Base-by-base conservation (phyloP, 1,284 basidiomycete species). In the Austroboletus novae-zelandiae region DNA sequence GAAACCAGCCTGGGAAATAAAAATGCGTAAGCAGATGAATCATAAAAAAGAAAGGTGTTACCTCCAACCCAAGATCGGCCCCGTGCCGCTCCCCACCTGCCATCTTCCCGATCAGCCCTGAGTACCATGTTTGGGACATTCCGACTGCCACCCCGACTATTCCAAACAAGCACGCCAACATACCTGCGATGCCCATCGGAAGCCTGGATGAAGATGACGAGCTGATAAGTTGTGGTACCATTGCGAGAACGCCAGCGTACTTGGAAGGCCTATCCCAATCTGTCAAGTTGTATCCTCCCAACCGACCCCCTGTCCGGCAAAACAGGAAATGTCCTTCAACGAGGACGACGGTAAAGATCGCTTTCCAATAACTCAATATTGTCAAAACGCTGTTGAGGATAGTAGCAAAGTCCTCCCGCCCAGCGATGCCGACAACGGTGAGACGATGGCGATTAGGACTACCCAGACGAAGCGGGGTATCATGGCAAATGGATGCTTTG, bases 401-500 rank as follows among this genome's bases (percentile, higher is more conserved):
- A 36, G 70, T 71, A 39, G 76, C 76, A 62, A 86, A 84, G 60
- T 81, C 78, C 51, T 79, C 75, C 40, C 81, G 76, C 3, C 84
- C 84, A 3, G 76, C 80, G 42, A 86, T 77, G 15, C 81, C 80
- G 0, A 82, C 77, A 34, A 83, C 71, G 27, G 84, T 80, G 65
- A 80, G 43, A 74, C 68, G 14, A 75, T 63, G 56, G 79, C 80
- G 13, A 76, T 72, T 25, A 84, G 51, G 40, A 83, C 55, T 4
- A 81, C 80, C 76, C 81, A 85, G 55, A 83, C 55, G 53, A 83
- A 79, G 34, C 84, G 75, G 0, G 84, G 85, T 9, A 87, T 62
- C 45, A 75, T 66, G 18, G 78, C 74, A 57, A 84, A 77, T 0
- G 74, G 71, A 2, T 80, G 79, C 32, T 77, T 76, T 0, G 67